phyloP scores from a whole-genome alignment of 768 basidiomycete genomes.

The Rhodotorula toruloides region DNA sequence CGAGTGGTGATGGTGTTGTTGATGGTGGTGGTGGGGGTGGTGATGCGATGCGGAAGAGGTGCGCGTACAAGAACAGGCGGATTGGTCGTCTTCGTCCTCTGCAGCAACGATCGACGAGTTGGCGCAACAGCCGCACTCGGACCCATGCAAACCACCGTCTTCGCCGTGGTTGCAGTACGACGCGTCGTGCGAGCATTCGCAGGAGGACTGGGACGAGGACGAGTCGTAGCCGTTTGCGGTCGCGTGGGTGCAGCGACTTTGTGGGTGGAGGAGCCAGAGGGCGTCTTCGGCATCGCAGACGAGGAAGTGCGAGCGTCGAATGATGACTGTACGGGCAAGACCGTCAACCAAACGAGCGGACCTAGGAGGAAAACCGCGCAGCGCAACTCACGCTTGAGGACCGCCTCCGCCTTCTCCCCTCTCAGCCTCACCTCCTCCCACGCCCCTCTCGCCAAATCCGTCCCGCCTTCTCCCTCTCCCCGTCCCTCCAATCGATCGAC shows the following conservation, averaged over 20 bases:
- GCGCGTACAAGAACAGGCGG: background rate
- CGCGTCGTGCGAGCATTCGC: conserved; percentile 18
- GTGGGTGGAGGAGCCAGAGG: conserved; percentile 28
- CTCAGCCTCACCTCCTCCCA: conserved; percentile 34
- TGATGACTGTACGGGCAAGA: conserved; percentile 20
- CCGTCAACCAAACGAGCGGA: background rate
- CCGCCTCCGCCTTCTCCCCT: conserved; percentile 32
- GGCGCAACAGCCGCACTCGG: background rate
- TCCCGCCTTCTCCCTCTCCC: conserved; percentile 16
- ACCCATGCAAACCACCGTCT: background rate
- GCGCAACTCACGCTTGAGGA: conserved; percentile 19
- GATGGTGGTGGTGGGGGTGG: background rate
- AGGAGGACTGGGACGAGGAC: conserved; percentile 7
- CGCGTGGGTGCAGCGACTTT: conserved; percentile 1
- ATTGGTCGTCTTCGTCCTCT: background rate
- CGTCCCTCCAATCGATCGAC: conserved; percentile 34
- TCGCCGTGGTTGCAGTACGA: background rate
- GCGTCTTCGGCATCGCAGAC: conserved; percentile 37
- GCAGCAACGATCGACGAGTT: background rate
- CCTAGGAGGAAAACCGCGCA: background rate
- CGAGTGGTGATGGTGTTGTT: background rate
- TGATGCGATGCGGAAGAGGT: background rate
- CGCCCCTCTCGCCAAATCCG: conserved; percentile 20
- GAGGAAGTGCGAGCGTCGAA: conserved; percentile 27
- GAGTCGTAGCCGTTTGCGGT: background rate